These are phyloP conservation scores for Mycena rosella DNA, from an alignment of 768 basidiomycete species.

Conservation along the genomic window DNA sequence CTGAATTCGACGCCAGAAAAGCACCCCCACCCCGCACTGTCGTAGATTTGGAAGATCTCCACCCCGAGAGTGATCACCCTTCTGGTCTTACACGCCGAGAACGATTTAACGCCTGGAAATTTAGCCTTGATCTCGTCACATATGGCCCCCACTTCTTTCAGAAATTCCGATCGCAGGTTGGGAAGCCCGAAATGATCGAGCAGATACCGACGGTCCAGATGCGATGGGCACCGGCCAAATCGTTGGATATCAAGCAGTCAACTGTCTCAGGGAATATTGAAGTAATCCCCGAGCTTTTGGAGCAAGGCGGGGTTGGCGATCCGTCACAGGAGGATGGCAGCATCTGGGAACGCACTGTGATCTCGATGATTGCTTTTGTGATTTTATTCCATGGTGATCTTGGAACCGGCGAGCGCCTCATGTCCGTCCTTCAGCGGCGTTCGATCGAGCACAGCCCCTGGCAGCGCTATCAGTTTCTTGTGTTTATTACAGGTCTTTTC, in stretches of 20 bases:
- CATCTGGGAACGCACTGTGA: not conserved
- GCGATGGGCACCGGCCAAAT: conserved; percentile 5
- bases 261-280: conserved; percentile 1
- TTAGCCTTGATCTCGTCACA: conserved; percentile 41
- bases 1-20: conserved; percentile 13
- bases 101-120: conserved; percentile 46
- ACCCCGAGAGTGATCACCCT: conserved; percentile 35
- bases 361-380: conserved; percentile 16
- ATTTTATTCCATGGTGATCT: conserved; percentile 37
- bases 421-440: conserved; percentile 15
- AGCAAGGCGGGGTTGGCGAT: conserved; percentile 2
- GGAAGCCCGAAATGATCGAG: conserved; percentile 42
- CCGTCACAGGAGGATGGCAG: not conserved
- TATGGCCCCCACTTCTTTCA: conserved; percentile 44
- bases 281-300: not conserved
- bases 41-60: conserved; percentile 36
- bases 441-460: conserved; percentile 37
- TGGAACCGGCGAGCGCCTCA: conserved; percentile 31
- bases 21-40: conserved; percentile 19
- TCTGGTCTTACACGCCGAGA: conserved; percentile 39
- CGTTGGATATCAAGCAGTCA: conserved; percentile 4
- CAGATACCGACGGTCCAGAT: not conserved
- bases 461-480: conserved; percentile 36
- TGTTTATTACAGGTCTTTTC: conserved; percentile 43
- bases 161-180: conserved; percentile 34